A percentile compares a stretch with the other conserved stretches of the same genome.
Evolutionary conservation across 2,329 filamentous ascomycete species (phyloP).

Genomic region (Clonostachys sp.): DNA sequence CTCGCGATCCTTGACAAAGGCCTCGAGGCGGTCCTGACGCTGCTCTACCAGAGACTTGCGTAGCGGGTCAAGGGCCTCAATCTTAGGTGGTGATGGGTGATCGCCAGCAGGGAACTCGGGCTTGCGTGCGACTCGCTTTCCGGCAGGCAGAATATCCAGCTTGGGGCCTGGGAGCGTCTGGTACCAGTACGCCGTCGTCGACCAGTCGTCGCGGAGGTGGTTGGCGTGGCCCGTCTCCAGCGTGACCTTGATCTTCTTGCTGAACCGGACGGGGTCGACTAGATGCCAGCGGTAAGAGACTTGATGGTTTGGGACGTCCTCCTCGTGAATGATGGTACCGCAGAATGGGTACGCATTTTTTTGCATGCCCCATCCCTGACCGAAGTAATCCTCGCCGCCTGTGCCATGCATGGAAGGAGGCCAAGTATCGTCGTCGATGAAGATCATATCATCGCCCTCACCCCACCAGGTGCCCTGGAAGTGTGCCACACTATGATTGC

Average conservation of each 20-base stretch:
- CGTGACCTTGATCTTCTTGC: slow-evolving; percentile 16
- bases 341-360: slow-evolving; percentile 24
- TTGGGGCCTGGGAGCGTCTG: slow-evolving; percentile 21
- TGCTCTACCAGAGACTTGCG: slow-evolving; percentile 7
- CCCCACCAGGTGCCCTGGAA: slow-evolving; percentile 27
- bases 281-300: slow-evolving; percentile 25
- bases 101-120: neutral
- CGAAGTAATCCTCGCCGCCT: slow-evolving; percentile 24
- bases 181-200: slow-evolving; percentile 23
- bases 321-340: slow-evolving; percentile 24
- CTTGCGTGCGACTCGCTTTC: slow-evolving; percentile 7
- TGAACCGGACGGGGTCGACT: slow-evolving; percentile 22
- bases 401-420: slow-evolving; percentile 24
- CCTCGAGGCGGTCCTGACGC: slow-evolving; percentile 9
- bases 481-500: slow-evolving; percentile 22
- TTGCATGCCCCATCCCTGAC: slow-evolving; percentile 27
- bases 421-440: slow-evolving; percentile 25
- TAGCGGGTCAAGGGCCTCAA: neutral
- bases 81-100: neutral
- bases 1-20: slow-evolving; percentile 13
- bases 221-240: slow-evolving; percentile 21
- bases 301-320: slow-evolving; percentile 21
- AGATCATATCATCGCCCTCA: slow-evolving; percentile 26
- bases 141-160: slow-evolving; percentile 16
- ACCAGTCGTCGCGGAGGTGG: slow-evolving; percentile 22